Conservation (phyloP, 177 flowering plant species). For the Vitis hybrid region DNA sequence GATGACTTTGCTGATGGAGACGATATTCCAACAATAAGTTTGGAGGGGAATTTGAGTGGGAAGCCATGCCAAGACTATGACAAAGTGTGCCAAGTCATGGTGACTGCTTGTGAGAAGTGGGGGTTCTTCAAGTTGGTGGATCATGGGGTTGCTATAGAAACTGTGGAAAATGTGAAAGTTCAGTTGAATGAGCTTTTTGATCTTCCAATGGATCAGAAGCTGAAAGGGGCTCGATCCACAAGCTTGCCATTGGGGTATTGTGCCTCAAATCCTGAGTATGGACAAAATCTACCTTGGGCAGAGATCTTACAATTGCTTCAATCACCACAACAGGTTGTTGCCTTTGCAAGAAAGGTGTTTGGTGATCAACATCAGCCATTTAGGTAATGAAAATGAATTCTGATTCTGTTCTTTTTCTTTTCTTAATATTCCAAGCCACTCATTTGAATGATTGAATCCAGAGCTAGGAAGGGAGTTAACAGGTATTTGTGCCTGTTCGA, state of each 20-base stretch:
- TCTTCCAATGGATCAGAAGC: slow-evolving; percentile 33
- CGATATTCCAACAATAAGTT: slow-evolving; percentile 26
- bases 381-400: slow-evolving; percentile 17
- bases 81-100: slow-evolving; percentile 24
- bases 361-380: slow-evolving; percentile 29
- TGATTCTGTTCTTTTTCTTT: not conserved
- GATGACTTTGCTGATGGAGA: slow-evolving; percentile 14
- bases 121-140: slow-evolving; percentile 32
- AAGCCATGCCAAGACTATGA: slow-evolving; percentile 12
- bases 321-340: slow-evolving; percentile 26
- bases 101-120: slow-evolving; percentile 26
- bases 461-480: no score
- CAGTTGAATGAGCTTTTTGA: slow-evolving; percentile 24
- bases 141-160: slow-evolving; percentile 23
- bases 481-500: no score
- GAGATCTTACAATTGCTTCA: slow-evolving; percentile 38
- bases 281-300: slow-evolving; percentile 35
- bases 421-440: not conserved
- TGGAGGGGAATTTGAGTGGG: not conserved
- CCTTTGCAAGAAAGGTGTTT: slow-evolving; percentile 31
- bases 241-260: slow-evolving; percentile 32
- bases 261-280: slow-evolving; percentile 34
- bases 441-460: no score
- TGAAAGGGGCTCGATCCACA: slow-evolving; percentile 26
- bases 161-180: slow-evolving; percentile 13